These are phyloP conservation scores for Liquidambar formosana DNA, from an alignment of 164 flowering plant species.

Conservation along the genomic window DNA sequence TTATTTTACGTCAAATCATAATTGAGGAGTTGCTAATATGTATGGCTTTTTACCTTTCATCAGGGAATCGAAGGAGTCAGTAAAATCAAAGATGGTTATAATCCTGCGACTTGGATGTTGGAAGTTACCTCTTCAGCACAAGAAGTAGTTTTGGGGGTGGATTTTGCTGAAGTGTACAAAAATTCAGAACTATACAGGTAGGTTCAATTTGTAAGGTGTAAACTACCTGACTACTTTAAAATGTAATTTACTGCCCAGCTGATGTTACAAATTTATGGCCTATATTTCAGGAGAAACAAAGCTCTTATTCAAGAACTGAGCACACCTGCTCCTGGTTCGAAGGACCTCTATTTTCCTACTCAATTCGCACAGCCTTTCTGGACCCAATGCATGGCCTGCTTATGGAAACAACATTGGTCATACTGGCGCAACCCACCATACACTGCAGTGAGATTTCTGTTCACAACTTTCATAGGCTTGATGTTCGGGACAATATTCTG, in stretches of 20 bases:
- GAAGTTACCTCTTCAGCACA: conserved; percentile 37
- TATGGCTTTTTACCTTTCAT: neutral
- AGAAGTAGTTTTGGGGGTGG: conserved; percentile 33
- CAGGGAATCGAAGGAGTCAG: conserved; percentile 32
- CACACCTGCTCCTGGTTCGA: conserved; percentile 36
- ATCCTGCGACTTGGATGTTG: conserved; percentile 57
- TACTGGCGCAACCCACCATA: conserved; percentile 62
- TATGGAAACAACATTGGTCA: conserved; percentile 53
- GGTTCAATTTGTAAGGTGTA: too few relatives aligned
- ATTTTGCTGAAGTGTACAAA: conserved; percentile 34
- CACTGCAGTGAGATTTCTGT: conserved; percentile 50
- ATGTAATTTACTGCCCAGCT: neutral
- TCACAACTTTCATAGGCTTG: conserved; percentile 47
- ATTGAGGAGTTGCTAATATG: neutral
- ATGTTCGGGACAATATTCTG: conserved; percentile 54
- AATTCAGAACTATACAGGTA: conserved; percentile 37
- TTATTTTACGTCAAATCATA: too few relatives aligned
- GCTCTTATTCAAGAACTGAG: conserved; percentile 43
- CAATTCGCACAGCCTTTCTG: conserved; percentile 46
- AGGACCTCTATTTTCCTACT: conserved; percentile 47
- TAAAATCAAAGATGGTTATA: conserved; percentile 40
- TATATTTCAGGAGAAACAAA: conserved; percentile 51
- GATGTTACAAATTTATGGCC: neutral
- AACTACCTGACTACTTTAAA: neutral
- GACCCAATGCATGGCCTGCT: conserved; percentile 52